A percentile compares a stretch with the other conserved stretches of the same genome.
These are phyloP conservation scores for Nicotiana tomentosiformis DNA, from an alignment of 257 asterid genomes.

Conservation along the genomic window DNA sequence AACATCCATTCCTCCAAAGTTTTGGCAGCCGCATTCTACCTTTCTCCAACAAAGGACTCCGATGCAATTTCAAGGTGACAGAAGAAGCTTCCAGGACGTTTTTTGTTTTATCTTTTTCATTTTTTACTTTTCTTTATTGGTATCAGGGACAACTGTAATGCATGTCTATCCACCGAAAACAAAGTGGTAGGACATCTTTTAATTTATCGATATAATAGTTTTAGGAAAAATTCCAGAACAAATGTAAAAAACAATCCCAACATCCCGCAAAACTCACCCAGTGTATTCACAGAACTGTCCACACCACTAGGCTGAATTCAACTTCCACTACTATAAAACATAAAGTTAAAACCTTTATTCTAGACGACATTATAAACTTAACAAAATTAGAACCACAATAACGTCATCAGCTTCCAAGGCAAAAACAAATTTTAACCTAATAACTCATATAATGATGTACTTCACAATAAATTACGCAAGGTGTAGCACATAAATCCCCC, in stretches of 20 bases:
- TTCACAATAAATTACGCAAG: neutral
- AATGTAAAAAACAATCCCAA: neutral
- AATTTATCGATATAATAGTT: neutral
- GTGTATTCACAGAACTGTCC: neutral
- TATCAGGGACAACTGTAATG: neutral
- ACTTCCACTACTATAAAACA: neutral
- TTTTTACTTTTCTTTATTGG: neutral
- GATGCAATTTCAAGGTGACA: neutral
- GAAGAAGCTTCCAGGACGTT: neutral
- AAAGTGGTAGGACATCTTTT: neutral
- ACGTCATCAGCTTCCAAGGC: neutral
- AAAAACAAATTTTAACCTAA: neutral
- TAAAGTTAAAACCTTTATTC: neutral
- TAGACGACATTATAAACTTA: neutral
- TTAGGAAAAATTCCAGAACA: neutral
- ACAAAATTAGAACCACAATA: neutral
- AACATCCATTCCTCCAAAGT: neutral
- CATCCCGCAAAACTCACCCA: neutral
- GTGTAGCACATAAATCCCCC: neutral
- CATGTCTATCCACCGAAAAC: neutral
- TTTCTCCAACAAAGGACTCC: neutral
- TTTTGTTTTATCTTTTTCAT: neutral
- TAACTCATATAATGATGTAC: neutral
- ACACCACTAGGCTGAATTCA: neutral
- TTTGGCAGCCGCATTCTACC: neutral